phyloP scores from a whole-genome alignment of 2,329 filamentous ascomycete genomes.

The Dothideomycetes sp. region DNA sequence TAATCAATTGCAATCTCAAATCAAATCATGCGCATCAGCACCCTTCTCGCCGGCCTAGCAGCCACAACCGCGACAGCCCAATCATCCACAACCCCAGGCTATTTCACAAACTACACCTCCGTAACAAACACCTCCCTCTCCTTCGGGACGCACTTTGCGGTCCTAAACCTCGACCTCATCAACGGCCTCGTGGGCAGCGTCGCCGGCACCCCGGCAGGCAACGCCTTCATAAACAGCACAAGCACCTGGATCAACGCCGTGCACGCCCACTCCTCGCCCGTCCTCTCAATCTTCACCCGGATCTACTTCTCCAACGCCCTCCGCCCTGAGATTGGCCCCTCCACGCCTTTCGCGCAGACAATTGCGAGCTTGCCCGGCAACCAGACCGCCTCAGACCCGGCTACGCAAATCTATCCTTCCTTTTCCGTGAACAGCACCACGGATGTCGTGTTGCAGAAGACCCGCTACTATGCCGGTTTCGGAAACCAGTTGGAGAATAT shows the following conservation, averaged over 20 bases:
- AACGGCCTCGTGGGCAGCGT: slow-evolving; percentile 24
- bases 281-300: slow-evolving; percentile 29
- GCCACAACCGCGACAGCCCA: slow-evolving; percentile 1
- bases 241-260: slow-evolving; percentile 29
- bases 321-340: slow-evolving; percentile 24
- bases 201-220: slow-evolving; percentile 22
- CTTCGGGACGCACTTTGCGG: slow-evolving; percentile 27
- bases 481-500: slow-evolving; percentile 32
- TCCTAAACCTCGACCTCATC: slow-evolving; percentile 35
- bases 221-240: slow-evolving; percentile 23
- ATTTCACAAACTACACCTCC: slow-evolving; percentile 14
- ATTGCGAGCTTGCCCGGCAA: slow-evolving; percentile 17
- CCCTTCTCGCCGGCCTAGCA: neutral
- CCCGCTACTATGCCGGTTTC: slow-evolving; percentile 29
- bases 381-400: slow-evolving; percentile 14
- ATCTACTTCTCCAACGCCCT: slow-evolving; percentile 25
- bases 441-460: slow-evolving; percentile 31
- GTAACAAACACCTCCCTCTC: slow-evolving; percentile 14
- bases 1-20: too few species aligned
- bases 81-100: slow-evolving; percentile 2
- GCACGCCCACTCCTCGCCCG: slow-evolving; percentile 22
- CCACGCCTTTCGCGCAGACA: slow-evolving; percentile 24
- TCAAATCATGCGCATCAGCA: neutral
- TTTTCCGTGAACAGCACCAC: slow-evolving; percentile 22
- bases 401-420: slow-evolving; percentile 21